Conservation (phyloP, 2,329 filamentous ascomycete genomes). For the Fusarium setosum region DNA sequence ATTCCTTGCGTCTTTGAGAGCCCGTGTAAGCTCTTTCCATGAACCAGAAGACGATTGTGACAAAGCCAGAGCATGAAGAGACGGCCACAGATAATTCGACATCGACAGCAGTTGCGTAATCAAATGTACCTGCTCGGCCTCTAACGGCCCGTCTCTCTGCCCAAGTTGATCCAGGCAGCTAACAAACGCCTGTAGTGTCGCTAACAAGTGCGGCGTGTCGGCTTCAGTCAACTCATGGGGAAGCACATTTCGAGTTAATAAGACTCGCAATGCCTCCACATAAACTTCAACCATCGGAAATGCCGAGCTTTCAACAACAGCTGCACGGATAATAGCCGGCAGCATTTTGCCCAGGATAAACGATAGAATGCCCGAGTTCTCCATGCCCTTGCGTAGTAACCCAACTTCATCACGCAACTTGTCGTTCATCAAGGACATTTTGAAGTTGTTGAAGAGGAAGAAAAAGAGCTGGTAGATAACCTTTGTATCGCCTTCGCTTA, state of each 20-base stretch:
- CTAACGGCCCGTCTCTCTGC: constrained; percentile 31
- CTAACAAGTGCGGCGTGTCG: constrained; percentile 47
- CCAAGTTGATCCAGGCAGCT: constrained; percentile 42
- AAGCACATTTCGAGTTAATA: constrained; percentile 49
- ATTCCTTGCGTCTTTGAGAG: constrained; percentile 26
- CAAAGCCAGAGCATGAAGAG: constrained; percentile 36
- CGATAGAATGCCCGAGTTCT: constrained; percentile 53
- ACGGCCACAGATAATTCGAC: constrained; percentile 47
- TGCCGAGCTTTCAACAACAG: constrained; percentile 47
- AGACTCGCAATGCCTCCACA: constrained; percentile 52
- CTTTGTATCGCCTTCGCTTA: constrained; percentile 62
- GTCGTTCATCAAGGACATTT: constrained; percentile 62
- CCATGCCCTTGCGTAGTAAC: constrained; percentile 62
- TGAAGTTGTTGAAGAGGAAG: constrained; percentile 68
- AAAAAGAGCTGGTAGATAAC: constrained; percentile 64
- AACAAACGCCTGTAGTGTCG: constrained; percentile 47
- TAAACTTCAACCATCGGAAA: constrained; percentile 66
- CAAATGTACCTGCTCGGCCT: constrained; percentile 42
- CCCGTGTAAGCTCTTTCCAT: constrained; percentile 34
- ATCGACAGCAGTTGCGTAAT: constrained; percentile 43
- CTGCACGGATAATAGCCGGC: constrained; percentile 61
- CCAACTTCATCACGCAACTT: constrained; percentile 58
- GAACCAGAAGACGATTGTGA: constrained; percentile 4
- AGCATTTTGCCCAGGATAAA: constrained; percentile 66
- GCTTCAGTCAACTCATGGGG: constrained; percentile 52